phyloP scores from a whole-genome alignment of 2,329 filamentous ascomycete genomes.

The Gyromitra esculenta region DNA sequence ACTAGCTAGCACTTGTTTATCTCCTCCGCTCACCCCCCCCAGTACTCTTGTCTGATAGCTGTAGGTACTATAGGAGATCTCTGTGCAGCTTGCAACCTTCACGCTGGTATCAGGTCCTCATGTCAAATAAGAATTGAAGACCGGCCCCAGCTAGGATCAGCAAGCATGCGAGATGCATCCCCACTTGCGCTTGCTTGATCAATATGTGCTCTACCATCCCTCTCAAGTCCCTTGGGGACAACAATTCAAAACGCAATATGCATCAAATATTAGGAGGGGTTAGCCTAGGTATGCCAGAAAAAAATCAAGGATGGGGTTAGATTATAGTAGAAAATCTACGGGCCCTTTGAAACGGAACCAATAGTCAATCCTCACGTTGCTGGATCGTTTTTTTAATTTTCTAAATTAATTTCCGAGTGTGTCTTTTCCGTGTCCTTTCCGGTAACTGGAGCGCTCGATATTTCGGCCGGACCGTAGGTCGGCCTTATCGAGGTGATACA shows the following conservation, averaged over 20 bases:
- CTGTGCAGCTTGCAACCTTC: conserved; percentile 32
- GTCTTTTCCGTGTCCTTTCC: conserved; percentile 25
- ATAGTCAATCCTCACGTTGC: conserved; percentile 47
- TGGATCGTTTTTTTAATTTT: conserved; percentile 24
- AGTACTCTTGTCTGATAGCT: conserved; percentile 33
- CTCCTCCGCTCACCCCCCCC: conserved; percentile 12
- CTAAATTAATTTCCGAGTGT: conserved; percentile 37
- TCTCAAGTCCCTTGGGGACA: conserved; percentile 36
- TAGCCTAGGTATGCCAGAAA: conserved; percentile 36
- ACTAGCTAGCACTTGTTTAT: conserved; percentile 45
- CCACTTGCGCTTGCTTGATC: conserved; percentile 34
- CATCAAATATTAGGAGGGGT: conserved; percentile 48
- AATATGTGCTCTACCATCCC: conserved; percentile 46
- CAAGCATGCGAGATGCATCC: conserved; percentile 25
- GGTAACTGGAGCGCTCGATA: conserved; percentile 30
- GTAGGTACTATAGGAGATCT: conserved; percentile 46
- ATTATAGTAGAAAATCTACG: conserved; percentile 34
- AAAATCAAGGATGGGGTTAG: conserved; percentile 42
- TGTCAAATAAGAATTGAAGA: conserved; percentile 51
- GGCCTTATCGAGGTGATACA: conserved; percentile 50
- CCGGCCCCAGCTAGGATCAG: conserved; percentile 45
- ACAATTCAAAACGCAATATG: conserved; percentile 48
- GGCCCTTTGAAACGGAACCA: conserved; percentile 36
- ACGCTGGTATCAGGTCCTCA: conserved; percentile 30
- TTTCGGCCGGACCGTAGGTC: conserved; percentile 27